phyloP scores from a whole-genome alignment of 2,329 filamentous ascomycete genomes.

The Colletotrichum filicis region DNA sequence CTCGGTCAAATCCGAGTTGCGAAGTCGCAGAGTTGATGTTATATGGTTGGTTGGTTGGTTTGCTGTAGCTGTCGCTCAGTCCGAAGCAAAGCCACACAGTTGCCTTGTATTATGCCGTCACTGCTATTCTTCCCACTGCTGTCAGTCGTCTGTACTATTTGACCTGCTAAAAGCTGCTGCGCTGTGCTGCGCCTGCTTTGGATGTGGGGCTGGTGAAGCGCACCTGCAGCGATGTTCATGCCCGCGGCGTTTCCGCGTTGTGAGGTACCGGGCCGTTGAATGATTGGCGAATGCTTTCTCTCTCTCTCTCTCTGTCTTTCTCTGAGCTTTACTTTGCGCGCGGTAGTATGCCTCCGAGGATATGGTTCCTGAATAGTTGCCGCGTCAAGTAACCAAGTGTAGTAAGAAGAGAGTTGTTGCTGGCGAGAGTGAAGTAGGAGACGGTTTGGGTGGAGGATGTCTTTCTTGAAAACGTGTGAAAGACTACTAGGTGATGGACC shows the following conservation, averaged over 20 bases:
- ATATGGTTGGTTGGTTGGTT: constrained; percentile 15
- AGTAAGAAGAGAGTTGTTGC: neutral
- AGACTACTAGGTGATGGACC: constrained; percentile 3
- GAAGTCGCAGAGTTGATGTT: neutral
- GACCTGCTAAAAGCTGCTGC: constrained; percentile 1
- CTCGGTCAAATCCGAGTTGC: neutral
- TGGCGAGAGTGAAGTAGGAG: neutral
- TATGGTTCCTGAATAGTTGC: neutral
- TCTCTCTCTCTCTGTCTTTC: neutral
- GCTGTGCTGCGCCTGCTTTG: constrained; percentile 35
- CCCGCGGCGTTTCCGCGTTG: constrained; percentile 27
- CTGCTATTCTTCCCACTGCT: constrained; percentile 13
- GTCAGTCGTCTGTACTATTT: constrained; percentile 27
- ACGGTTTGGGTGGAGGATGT: neutral
- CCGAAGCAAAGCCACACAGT: constrained; percentile 33
- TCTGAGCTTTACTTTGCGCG: neutral
- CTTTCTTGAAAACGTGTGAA: constrained; percentile 11
- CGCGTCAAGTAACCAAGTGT: neutral
- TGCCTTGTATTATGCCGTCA: constrained; percentile 24
- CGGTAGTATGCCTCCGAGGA: neutral
- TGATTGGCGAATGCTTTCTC: constrained; percentile 5
- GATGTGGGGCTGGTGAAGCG: constrained; percentile 28
- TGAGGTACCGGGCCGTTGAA: constrained; percentile 4
- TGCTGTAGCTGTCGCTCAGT: constrained; percentile 16
- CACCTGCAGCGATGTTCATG: constrained; percentile 36